phyloP scores from a whole-genome alignment of 2,329 filamentous ascomycete genomes.

The Aspergillus sp. region DNA sequence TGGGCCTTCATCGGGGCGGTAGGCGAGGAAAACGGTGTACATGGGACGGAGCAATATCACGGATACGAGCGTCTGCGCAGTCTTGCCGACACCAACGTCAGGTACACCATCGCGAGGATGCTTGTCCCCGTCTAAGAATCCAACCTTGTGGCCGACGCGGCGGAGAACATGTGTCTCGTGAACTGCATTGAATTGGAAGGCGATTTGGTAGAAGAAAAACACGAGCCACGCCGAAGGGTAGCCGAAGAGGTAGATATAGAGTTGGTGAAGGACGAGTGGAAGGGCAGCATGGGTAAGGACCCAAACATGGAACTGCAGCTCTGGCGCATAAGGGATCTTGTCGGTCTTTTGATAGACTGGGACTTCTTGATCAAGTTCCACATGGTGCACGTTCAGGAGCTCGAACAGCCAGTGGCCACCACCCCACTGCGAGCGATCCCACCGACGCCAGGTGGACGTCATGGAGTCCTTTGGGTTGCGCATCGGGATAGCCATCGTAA shows the following conservation, averaged over 20 bases:
- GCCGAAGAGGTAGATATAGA: not conserved
- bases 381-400: not conserved
- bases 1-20: not conserved
- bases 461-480: constrained; percentile 28
- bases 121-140: not conserved
- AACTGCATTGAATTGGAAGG: not conserved
- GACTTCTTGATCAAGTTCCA: not conserved
- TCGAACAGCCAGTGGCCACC: not conserved
- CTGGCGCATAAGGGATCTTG: not conserved
- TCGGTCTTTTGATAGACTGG: not conserved
- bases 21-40: not conserved
- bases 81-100: not conserved
- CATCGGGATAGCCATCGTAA: not conserved
- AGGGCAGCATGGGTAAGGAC: not conserved
- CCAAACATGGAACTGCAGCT: not conserved
- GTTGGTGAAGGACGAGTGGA: not conserved
- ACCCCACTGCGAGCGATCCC: constrained; percentile 24
- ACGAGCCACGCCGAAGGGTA: not conserved
- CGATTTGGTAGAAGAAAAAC: not conserved
- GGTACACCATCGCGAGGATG: not conserved
- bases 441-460: constrained; percentile 31
- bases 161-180: not conserved
- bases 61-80: not conserved
- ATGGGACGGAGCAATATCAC: not conserved
- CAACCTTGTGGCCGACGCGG: not conserved